phyloP scores from a whole-genome alignment of 2,329 filamentous ascomycete genomes.

The Aspergillus fumigatus region DNA sequence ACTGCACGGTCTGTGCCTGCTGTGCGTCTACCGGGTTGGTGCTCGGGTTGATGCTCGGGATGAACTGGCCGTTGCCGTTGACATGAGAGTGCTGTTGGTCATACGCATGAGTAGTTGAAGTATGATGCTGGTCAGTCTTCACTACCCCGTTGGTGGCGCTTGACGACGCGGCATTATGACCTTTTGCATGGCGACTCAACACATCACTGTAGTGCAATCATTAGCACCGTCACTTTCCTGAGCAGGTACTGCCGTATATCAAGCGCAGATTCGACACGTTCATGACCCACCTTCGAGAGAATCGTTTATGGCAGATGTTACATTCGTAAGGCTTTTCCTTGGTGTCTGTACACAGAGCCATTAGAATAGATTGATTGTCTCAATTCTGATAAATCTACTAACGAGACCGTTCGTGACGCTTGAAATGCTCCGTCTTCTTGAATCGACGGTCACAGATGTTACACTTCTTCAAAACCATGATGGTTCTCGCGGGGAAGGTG shows the following conservation, averaged over 20 bases:
- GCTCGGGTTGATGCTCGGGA: slow-evolving; percentile 12
- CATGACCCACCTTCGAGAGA: slow-evolving; percentile 47
- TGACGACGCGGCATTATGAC: slow-evolving; percentile 35
- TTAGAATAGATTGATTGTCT: neutral
- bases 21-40: slow-evolving; percentile 12
- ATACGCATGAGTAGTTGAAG: slow-evolving; percentile 18
- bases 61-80: slow-evolving; percentile 12
- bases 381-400: slow-evolving; percentile 22
- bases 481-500: slow-evolving; percentile 13
- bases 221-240: slow-evolving; percentile 5
- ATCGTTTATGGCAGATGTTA: slow-evolving; percentile 50
- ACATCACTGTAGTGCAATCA: slow-evolving; percentile 38
- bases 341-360: slow-evolving; percentile 39
- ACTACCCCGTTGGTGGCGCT: slow-evolving; percentile 17
- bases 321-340: slow-evolving; percentile 53
- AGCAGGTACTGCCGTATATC: too few relatives aligned
- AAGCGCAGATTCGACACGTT: neutral
- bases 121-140: slow-evolving; percentile 27
- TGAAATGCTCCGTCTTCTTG: slow-evolving; percentile 54
- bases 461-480: slow-evolving; percentile 43
- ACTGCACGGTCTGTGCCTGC: slow-evolving; percentile 11
- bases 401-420: slow-evolving; percentile 54
- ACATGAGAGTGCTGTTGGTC: slow-evolving; percentile 22
- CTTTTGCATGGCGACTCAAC: slow-evolving; percentile 49
- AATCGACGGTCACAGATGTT: slow-evolving; percentile 51